A percentile compares a stretch with the other conserved stretches of the same genome.
Evolutionary conservation across 1,284 basidiomycete genomes (phyloP).

Genomic region (Stygiomarasmius scandens): DNA sequence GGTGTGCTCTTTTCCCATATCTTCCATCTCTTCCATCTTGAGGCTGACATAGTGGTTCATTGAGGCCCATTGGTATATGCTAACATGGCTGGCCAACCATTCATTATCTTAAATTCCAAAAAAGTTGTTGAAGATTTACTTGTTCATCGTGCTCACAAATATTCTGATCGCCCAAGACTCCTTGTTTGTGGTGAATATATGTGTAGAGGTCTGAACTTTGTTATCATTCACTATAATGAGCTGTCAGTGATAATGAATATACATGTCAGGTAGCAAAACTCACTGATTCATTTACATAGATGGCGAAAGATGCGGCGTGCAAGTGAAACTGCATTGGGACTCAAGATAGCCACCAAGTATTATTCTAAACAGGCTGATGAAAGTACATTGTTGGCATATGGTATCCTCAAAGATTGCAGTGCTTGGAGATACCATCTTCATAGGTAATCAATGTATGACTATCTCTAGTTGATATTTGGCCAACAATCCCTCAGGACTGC

Average conservation of each 20-base stretch:
- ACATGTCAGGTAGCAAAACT: too few species aligned
- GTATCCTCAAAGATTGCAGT: background rate
- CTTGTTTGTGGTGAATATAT: slow-evolving; percentile 1
- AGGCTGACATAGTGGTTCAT: too few species aligned
- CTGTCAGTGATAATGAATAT: too few species aligned
- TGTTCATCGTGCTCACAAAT: background rate
- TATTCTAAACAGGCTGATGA: slow-evolving; percentile 2
- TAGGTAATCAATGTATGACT: background rate
- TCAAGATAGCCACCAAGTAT: background rate
- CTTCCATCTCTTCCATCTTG: too few species aligned
- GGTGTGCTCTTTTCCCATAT: background rate
- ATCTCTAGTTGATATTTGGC: background rate
- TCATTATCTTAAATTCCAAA: slow-evolving; percentile 8
- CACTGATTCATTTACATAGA: slow-evolving; percentile 1
- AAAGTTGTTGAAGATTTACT: slow-evolving; percentile 7
- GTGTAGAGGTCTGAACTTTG: too few species aligned
- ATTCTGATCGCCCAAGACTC: slow-evolving; percentile 2
- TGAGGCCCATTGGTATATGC: slow-evolving; percentile 16
- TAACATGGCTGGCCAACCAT: slow-evolving; percentile 8
- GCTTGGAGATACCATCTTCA: background rate
- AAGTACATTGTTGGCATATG: background rate
- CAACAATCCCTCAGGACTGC: background rate
- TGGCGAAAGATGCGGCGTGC: slow-evolving; percentile 15
- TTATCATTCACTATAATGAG: too few species aligned
- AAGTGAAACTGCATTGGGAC: slow-evolving; percentile 8